phyloP scores from a whole-genome alignment of 2,329 filamentous ascomycete genomes.

The Torrubiellomyces zombiae region DNA sequence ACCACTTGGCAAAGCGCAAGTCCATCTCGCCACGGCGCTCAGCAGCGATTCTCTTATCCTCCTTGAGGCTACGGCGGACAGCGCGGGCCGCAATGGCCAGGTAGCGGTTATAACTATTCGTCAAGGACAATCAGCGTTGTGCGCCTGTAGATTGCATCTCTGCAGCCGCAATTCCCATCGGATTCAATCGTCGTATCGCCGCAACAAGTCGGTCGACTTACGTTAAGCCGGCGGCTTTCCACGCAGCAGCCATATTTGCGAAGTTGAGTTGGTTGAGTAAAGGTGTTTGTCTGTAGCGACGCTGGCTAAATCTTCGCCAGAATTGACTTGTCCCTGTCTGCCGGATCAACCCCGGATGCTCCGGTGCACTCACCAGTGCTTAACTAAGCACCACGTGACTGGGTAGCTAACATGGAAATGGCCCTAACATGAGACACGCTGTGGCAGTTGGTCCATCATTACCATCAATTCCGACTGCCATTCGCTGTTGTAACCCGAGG shows the following conservation, averaged over 20 bases:
- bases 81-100: slow-evolving; percentile 86
- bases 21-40: slow-evolving; percentile 87
- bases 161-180: too few species aligned
- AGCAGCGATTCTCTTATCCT: slow-evolving; percentile 71
- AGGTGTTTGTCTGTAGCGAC: too few species aligned
- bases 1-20: slow-evolving; percentile 84
- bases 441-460: too few species aligned
- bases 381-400: slow-evolving; percentile 16
- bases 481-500: too few species aligned
- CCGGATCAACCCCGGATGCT: too few species aligned
- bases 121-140: slow-evolving; percentile 17
- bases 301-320: slow-evolving; percentile 19
- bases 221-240: slow-evolving; percentile 96
- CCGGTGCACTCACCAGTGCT: too few species aligned
- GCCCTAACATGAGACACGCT: too few species aligned
- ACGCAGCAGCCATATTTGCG: slow-evolving; percentile 85
- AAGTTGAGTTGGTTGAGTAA: slow-evolving; percentile 12
- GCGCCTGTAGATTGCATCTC: too few species aligned
- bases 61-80: slow-evolving; percentile 93
- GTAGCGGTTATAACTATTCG: slow-evolving; percentile 95
- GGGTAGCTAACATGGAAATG: too few species aligned
- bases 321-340: too few species aligned
- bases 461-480: too few species aligned
- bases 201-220: slow-evolving; percentile 38
- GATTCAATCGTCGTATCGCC: too few species aligned